Base-by-base conservation (phyloP, 2,329 filamentous ascomycete genomes). In the Fusarium verrucosum region DNA sequence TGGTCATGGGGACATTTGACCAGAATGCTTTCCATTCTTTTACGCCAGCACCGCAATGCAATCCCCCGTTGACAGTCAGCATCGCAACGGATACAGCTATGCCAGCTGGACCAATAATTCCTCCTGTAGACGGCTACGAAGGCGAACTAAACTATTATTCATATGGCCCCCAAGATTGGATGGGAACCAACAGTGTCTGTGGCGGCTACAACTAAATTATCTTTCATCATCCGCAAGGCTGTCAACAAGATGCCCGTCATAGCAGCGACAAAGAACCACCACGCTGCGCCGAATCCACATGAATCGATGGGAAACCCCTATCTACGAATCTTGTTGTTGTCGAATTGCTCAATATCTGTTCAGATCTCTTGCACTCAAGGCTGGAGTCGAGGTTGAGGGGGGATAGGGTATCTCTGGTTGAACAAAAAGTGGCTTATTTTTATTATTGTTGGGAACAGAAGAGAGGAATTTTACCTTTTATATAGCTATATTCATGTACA, bases 81-180 rank as follows among this genome's bases (percentile, higher is more conserved):
- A 62, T 62, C 13, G 19, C 64, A 33, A 51, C 50, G 28, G 28
- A 40, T 16, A 37, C 46, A 4, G 33, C 23, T 4, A 37, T 57
- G 13, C 37, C 53, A 19, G 41, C 50, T 7, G 64, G 33, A 5
- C 35, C 59, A 10, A 57, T 65, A 19, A 62, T 70, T 4, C 74
- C 76, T n/a, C 68, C 73, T 9, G 77, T 77, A 38, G 82, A 83
- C 52, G 81, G 81, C 3, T 84, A 79, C 57, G 79, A 82, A 60
- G 74, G 70, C 10, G 82, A 83, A 68, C 66, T 84, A 47, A 79
- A 80, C 58, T 77, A 76, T 42, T 80, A 80, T 51, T 76, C 82
- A 22, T 74, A 80, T 35, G 81, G 80, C 3, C 70, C 75, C 2
- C 63, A 65, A 20, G 63, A 70, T 22, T 70, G 68, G 70, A 25